Evolutionary conservation across 1,139 yeast genomes (phyloP).

Genomic region (Suhomyces panamericanus): DNA sequence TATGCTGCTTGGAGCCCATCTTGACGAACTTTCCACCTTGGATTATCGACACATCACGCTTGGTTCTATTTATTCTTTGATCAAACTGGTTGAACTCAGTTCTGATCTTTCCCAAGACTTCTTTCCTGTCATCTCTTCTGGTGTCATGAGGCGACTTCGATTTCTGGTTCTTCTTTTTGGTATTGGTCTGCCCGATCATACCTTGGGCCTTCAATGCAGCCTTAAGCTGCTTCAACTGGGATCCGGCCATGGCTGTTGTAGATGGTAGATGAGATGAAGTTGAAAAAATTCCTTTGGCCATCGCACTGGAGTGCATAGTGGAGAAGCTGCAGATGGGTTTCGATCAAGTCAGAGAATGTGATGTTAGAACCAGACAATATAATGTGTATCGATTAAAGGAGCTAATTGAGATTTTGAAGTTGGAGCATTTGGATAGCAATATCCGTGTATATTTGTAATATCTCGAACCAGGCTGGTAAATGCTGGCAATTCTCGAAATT

Average conservation of each 20-base stretch:
- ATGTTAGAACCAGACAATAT: not conserved
- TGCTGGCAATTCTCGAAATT: too few species aligned
- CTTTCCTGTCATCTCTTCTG: constrained; percentile 64
- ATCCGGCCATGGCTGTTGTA: constrained; percentile 66
- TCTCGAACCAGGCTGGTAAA: too few species aligned
- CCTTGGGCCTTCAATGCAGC: constrained; percentile 78
- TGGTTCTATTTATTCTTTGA: constrained; percentile 65
- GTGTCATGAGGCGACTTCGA: constrained; percentile 63
- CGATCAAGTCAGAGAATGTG: not conserved
- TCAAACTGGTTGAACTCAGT: constrained; percentile 90
- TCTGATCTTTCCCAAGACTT: constrained; percentile 62
- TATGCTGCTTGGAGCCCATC: constrained; percentile 54
- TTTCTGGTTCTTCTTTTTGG: constrained; percentile 54
- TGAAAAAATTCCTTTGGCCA: constrained; percentile 2
- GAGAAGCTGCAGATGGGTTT: not conserved
- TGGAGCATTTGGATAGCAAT: too few species aligned
- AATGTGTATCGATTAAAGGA: too few species aligned
- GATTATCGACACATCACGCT: constrained; percentile 60
- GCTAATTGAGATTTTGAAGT: too few species aligned
- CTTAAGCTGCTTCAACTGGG: constrained; percentile 81
- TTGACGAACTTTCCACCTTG: constrained; percentile 54
- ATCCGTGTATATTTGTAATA: too few species aligned
- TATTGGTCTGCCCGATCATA: constrained; percentile 76
- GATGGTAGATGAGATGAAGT: not conserved
- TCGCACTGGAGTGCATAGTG: constrained; percentile 1